These are phyloP conservation scores for Phytophthora sansomeana DNA, from an alignment of 352 stramenopile species.

Conservation along the genomic window DNA sequence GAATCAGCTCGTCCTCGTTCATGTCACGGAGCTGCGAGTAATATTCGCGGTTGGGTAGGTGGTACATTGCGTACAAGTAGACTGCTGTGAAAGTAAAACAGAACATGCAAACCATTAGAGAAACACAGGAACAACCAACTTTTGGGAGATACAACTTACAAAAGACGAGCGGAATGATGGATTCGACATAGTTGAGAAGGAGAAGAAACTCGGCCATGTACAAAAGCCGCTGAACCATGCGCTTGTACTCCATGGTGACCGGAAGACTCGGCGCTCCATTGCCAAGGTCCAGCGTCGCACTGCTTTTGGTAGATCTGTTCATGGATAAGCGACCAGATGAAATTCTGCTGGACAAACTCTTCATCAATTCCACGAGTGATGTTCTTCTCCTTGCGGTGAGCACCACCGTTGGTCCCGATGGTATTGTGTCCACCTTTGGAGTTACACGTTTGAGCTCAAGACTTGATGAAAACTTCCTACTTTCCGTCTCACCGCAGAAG, in stretches of 20 bases:
- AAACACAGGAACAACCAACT: too few relatives aligned
- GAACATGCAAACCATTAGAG: background rate
- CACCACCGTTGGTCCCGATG: background rate
- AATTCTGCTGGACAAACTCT: background rate
- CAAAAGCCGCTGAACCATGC: conserved; percentile 14
- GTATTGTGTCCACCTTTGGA: background rate
- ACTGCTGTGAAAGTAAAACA: conserved; percentile 22
- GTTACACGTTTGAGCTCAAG: conserved; percentile 6
- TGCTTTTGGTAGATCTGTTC: background rate
- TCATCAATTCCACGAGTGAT: background rate
- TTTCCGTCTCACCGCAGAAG: conserved; percentile 5
- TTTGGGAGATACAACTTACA: conserved; percentile 25
- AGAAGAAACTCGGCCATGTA: conserved; percentile 41
- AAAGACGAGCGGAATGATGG: conserved; percentile 37
- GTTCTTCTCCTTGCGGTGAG: background rate
- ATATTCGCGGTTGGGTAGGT: conserved; percentile 46
- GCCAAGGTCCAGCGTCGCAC: background rate
- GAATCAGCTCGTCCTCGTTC: conserved; percentile 10
- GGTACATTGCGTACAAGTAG: conserved; percentile 32
- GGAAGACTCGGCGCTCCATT: background rate
- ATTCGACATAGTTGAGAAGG: conserved; percentile 44
- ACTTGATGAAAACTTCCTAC: conserved; percentile 2
- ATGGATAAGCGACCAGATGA: background rate
- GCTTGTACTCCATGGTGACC: conserved; percentile 13
- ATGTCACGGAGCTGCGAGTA: conserved; percentile 41